These are phyloP conservation scores for Tympanopsis confertula DNA, from an alignment of 2,329 filamentous ascomycete species.

Conservation along the genomic window DNA sequence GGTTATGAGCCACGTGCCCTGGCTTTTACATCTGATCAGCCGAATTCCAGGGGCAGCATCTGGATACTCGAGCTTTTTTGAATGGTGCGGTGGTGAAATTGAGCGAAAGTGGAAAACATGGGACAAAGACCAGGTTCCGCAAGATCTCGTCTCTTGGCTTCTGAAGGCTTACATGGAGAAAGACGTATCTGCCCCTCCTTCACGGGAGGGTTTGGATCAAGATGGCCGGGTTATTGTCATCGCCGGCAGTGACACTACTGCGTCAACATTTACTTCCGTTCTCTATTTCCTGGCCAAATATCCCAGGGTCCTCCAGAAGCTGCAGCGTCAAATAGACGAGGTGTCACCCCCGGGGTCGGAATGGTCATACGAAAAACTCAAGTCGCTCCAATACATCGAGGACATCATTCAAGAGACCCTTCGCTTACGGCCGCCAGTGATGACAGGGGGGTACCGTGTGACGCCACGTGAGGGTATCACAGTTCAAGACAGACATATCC, in stretches of 20 bases:
- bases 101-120: constrained; percentile 17
- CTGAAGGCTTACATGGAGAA: constrained; percentile 22
- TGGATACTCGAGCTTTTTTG: constrained; percentile 15
- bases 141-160: constrained; percentile 25
- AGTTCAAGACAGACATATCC: constrained; percentile 18
- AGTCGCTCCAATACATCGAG: constrained; percentile 17
- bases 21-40: constrained; percentile 17
- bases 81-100: constrained; percentile 14
- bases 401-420: constrained; percentile 19
- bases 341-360: constrained; percentile 11
- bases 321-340: constrained; percentile 16
- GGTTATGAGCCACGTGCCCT: constrained; percentile 18
- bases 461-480: constrained; percentile 21
- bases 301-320: constrained; percentile 13
- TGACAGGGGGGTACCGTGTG: constrained; percentile 19
- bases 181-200: constrained; percentile 18
- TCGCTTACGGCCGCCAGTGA: constrained; percentile 22
- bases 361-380: constrained; percentile 16
- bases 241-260: constrained; percentile 22
- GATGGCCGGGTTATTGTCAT: constrained; percentile 19
- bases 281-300: constrained; percentile 20
- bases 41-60: constrained; percentile 15
- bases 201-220: constrained; percentile 13
- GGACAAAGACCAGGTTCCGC: constrained; percentile 12
- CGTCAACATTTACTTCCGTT: constrained; percentile 12